Evolutionary conservation across 2,329 filamentous ascomycete genomes (phyloP), one percentile per base, ranked within the genome.

Genomic region (Claviceps arundinis): DNA sequence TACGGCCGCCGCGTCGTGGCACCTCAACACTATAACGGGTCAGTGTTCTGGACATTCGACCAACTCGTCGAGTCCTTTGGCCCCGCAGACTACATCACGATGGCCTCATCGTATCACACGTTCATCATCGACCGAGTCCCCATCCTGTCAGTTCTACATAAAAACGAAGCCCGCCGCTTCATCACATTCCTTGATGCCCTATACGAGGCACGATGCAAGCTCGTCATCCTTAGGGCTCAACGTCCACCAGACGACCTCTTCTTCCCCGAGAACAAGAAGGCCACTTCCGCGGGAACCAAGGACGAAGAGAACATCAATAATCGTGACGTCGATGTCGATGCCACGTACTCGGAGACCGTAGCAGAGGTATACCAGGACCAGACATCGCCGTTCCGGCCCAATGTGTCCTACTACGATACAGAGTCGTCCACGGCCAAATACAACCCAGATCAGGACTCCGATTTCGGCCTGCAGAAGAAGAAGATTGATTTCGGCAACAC

Each of bases 111-210:
- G 16, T 91, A 84, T 64, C 85, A 90, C 65, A 90, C 87, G 0
- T 76, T 91, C 55, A 80, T 91, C 61, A 71, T 91, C 47, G 83
- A 85, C 57, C 69, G 81, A 19, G 74, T 91, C 1, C 87, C 87
- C 0, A 63, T 85, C 16, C 70, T 93, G 13, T 82, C 78, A 0
- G 65, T 83, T 2, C 67, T 80, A 1, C 81, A 83, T 64, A 91
- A 89, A 66, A 91, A 90, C 63, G 87, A 91, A 68, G 87, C 87
- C 1, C 74, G 87, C 4, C 77, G 87, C 11, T 82, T 93, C 62
- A 91, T 91, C 62, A 90, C 85, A 0, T 73, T 93, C 1, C 75
- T 91, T 1, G 87, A 93, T 61, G 87, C 87, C 0, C 72, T 89
- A 0, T 91, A 91, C 65, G 87, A 91, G 69, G 83, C 85, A n/a